Evolutionary conservation across 2,329 filamentous ascomycete species (phyloP), one percentile per base, ranked within the genome.

Genomic region (Hirsutella minnesotensis): DNA sequence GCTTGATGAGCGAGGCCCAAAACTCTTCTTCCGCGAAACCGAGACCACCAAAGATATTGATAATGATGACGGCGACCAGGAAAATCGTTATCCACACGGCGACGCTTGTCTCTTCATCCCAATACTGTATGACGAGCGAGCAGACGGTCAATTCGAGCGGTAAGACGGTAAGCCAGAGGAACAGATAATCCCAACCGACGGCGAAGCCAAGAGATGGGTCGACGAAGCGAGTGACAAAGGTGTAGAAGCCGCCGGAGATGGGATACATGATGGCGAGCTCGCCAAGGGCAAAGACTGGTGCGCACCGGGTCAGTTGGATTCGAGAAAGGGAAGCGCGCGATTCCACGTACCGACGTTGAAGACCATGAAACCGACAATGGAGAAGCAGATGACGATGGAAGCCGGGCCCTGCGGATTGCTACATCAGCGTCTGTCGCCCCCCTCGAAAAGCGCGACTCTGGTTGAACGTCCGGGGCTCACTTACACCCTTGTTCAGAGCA

Each of bases 181-280:
- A 65, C 45, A 71, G 49, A 18, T 62, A 62, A 45, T 62, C 62
- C 57, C 57, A 62, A 33, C 70, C 70, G 62, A 73, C 70, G 47
- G 70, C 70, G 40, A 73, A 74, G 46, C 70, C 70, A 66, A 74
- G 79, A 1, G 76, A 72, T 21, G 75, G 75, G 54, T 77, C 75
- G 47, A 80, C 72, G 53, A 80, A 80, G 41, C 76, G 75, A 44
- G 67, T 66, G 22, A 71, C 73, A 60, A 77, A 79, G 21, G 72
- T 74, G 53, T 77, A 79, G 66, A 80, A 80, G 49, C 73, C 74
- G 57, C 76, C 76, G 52, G 74, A 77, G 53, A 79, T 69, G 15
- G 76, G 76, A 48, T 72, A 80, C 65, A 79, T 69, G 53, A 79
- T 70, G 44, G 75, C 73, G 41, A 80, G 60, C 55, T 80, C 77